These are phyloP conservation scores for Clonostachys rhizophaga DNA, from an alignment of 2,329 filamentous ascomycete species.

Conservation along the genomic window DNA sequence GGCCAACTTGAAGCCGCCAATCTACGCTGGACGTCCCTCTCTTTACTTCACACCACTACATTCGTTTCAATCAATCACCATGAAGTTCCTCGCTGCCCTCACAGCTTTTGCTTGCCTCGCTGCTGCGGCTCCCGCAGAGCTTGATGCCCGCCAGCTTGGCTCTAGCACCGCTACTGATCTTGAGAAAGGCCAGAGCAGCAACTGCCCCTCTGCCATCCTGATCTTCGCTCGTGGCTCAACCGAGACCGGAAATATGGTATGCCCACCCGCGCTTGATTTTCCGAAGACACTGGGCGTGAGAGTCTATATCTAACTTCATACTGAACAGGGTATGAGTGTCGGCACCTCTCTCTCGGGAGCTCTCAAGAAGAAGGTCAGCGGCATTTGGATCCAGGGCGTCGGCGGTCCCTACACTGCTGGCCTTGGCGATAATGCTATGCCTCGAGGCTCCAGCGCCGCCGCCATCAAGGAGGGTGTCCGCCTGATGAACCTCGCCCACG, in stretches of 20 bases:
- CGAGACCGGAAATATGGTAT: conserved; percentile 30
- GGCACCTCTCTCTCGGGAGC: conserved; percentile 19
- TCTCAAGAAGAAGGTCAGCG: conserved; percentile 17
- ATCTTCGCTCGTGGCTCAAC: conserved; percentile 32
- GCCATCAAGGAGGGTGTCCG: conserved; percentile 33
- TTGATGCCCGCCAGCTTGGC: conserved; percentile 9
- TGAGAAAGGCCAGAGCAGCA: conserved; percentile 12
- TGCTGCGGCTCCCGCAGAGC: conserved; percentile 1
- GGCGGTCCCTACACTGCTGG: conserved; percentile 29
- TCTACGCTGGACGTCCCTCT: too few species aligned
- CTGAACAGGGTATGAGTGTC: conserved; percentile 12
- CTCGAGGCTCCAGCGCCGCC: conserved; percentile 23
- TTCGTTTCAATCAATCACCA: conserved; percentile 3
- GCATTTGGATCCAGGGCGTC: conserved; percentile 38
- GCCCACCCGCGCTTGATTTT: not conserved
- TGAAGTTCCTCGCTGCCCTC: conserved; percentile 16
- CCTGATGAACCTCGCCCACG: conserved; percentile 29
- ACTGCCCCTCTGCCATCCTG: conserved; percentile 29
- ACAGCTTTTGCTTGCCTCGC: conserved; percentile 8
- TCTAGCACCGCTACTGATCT: conserved; percentile 17
- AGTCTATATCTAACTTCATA: not conserved
- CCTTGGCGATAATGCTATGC: conserved; percentile 26
- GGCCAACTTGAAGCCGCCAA: too few species aligned
- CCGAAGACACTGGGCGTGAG: not conserved
- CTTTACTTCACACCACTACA: too few species aligned